Evolutionary conservation across 2,329 filamentous ascomycete species (phyloP).

Genomic region (Dactylellina drechsleri): DNA sequence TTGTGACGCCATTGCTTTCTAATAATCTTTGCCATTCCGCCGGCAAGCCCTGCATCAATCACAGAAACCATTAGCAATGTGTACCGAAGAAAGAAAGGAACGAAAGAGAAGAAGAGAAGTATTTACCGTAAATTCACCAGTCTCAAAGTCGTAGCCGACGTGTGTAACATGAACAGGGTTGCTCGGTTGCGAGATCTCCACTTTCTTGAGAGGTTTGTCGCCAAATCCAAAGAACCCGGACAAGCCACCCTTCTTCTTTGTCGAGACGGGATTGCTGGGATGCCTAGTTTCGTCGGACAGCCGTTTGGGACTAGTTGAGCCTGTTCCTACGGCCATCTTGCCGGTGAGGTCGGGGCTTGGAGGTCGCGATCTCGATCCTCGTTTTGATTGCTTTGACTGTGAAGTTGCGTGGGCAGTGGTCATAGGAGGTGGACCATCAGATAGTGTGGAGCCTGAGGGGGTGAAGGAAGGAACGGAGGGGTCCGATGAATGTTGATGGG

Average conservation of each 20-base stretch:
- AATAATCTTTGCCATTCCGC: conserved; percentile 98
- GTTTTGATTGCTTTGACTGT: conserved; percentile 35
- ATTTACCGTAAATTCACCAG: conserved; percentile 92
- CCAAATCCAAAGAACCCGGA: conserved; percentile 86
- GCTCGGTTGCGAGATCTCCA: conserved; percentile 95
- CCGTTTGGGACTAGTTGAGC: conserved; percentile 72
- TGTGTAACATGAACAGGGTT: conserved; percentile 98
- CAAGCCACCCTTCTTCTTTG: conserved; percentile 85
- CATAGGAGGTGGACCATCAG: conserved; percentile 32
- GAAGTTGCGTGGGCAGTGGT: conserved; percentile 27
- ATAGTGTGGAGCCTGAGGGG: conserved; percentile 22
- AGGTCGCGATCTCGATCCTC: conserved; percentile 46
- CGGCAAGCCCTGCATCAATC: conserved; percentile 72
- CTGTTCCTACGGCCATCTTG: conserved; percentile 57
- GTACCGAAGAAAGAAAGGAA: not conserved
- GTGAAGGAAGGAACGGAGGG: conserved; percentile 38
- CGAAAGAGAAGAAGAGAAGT: not conserved
- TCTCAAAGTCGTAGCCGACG: conserved; percentile 95
- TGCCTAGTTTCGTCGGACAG: conserved; percentile 80
- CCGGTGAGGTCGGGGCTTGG: conserved; percentile 52
- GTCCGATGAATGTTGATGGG: conserved; percentile 42
- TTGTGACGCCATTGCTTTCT: conserved; percentile 93
- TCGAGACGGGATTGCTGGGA: conserved; percentile 68
- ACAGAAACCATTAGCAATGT: conserved; percentile 25
- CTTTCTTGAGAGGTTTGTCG: conserved; percentile 85